Conservation (phyloP, 495 filamentous ascomycete species). For the Neurospora tetraspora region DNA sequence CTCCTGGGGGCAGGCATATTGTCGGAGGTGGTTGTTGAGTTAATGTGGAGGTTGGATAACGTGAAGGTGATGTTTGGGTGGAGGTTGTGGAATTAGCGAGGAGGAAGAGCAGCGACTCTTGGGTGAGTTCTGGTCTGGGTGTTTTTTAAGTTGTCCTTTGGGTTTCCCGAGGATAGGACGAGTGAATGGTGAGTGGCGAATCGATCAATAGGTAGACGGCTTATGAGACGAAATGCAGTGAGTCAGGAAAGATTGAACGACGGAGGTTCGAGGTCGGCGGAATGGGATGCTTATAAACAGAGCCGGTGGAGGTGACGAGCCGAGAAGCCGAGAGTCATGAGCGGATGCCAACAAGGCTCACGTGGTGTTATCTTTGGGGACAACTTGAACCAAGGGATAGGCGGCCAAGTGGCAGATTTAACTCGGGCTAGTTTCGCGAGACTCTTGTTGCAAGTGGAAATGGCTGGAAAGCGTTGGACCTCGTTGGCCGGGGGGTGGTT, state of each 20-base stretch:
- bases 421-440: conserved; percentile 4
- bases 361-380: conserved; percentile 9
- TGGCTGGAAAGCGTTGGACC: conserved; percentile 21
- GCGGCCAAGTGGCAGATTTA: conserved; percentile 9
- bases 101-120: neutral
- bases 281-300: conserved; percentile 8
- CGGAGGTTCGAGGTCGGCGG: neutral
- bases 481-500: neutral
- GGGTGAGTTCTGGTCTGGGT: neutral
- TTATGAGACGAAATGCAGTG: neutral
- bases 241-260: neutral
- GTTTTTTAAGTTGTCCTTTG: neutral
- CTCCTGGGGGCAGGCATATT: conserved; percentile 60
- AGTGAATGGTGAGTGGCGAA: conserved; percentile 7
- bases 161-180: neutral
- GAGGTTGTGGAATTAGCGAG: conserved; percentile 8
- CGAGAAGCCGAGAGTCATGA: neutral
- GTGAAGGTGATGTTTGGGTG: conserved; percentile 6
- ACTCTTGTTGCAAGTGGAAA: conserved; percentile 16
- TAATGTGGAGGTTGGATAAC: neutral
- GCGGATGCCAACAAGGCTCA: conserved; percentile 7
- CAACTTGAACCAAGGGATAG: conserved; percentile 1
- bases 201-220: neutral
- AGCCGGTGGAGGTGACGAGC: conserved; percentile 8
- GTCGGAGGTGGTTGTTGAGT: conserved; percentile 16